Evolutionary conservation across 371 early-diverging fungal species (phyloP).

Genomic region (Actinomortierella wolfii): DNA sequence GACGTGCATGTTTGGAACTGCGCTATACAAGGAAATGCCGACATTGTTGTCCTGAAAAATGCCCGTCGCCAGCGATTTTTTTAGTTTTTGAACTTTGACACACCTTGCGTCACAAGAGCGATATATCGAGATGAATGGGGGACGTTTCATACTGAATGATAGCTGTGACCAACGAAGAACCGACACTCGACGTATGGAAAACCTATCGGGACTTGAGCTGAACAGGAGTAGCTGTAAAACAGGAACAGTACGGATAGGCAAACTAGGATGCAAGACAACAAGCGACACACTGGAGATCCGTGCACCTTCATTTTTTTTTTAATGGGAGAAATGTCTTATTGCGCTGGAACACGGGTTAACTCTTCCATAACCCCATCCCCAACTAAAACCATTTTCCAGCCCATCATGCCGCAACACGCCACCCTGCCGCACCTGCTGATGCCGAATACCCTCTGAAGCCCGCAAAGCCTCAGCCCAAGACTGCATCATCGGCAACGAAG

Average conservation of each 20-base stretch:
- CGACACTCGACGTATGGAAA: too few relatives aligned
- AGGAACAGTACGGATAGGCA: background rate
- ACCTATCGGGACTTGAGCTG: background rate
- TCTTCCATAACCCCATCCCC: too few relatives aligned
- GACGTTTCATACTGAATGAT: too few relatives aligned
- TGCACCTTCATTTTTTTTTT: background rate
- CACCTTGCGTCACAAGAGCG: too few relatives aligned
- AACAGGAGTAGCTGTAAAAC: background rate
- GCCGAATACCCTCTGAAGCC: constrained; percentile 31
- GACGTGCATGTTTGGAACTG: background rate
- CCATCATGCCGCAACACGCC: constrained; percentile 28
- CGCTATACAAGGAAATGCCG: too few relatives aligned
- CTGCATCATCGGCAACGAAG: constrained; percentile 10
- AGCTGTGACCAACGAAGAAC: too few relatives aligned
- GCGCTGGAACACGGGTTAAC: too few relatives aligned
- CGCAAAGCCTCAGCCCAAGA: background rate
- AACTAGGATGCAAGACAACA: background rate
- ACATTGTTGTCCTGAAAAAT: too few relatives aligned
- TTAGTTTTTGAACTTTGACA: too few relatives aligned
- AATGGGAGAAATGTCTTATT: too few relatives aligned
- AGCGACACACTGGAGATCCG: background rate
- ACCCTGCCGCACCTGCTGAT: constrained; percentile 36
- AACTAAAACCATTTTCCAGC: background rate
- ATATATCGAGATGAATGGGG: too few relatives aligned
- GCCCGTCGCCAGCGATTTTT: too few relatives aligned